Base-by-base conservation (phyloP, 116 monocot genomes). In the Iris pallida region DNA sequence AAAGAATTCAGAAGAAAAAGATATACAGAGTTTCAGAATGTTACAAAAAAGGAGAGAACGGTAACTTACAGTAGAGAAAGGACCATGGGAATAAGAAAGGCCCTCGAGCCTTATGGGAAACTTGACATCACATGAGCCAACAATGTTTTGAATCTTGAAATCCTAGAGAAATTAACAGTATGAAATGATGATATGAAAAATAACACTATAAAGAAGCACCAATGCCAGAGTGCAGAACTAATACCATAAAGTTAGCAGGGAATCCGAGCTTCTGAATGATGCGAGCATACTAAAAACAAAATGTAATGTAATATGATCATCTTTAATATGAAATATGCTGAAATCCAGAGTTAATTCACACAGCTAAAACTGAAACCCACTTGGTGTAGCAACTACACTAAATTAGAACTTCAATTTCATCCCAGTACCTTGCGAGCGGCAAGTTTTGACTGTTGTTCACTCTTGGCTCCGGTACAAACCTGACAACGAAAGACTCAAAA, bases 191-290 rank as follows among this genome's bases (percentile, higher is more conserved):
- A 2, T 9, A 51, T 51, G 7, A 9, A 51, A 51, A 4, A 51
- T 9, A 9, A 9, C 7, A 51, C 11, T 51, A 65, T 30, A 40
- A 30, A 47, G 8, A 64, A 17, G 20, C 11, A 30, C 14, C 46
- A 40, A 61, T 9, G 42, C 17, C 8, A 11, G 4, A 45, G 4
- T 11, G 48, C 0, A 17, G 11, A 2, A 47, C n/a, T 42, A 46
- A 20, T 76, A 89, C 89, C 77, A 75, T 82, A 66, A 89, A 85
- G n/a, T 73, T 65, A 4, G 82, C 85, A 65, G 64, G 61, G 70
- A 83, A 84, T 0, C 80, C 85, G 73, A 89, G 75, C 65, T 89
- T 89, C 70, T 89, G 89, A 72, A 89, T 80, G 6, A 89, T 78
- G 15, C 89, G 82, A 44, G 89, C 89, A 82, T 82, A 89, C 89